Percentiles rank a stretch among this genome's conserved stretches.
Conservation (phyloP, 2,329 filamentous ascomycete genomes). For the Ophiostoma piceae region DNA sequence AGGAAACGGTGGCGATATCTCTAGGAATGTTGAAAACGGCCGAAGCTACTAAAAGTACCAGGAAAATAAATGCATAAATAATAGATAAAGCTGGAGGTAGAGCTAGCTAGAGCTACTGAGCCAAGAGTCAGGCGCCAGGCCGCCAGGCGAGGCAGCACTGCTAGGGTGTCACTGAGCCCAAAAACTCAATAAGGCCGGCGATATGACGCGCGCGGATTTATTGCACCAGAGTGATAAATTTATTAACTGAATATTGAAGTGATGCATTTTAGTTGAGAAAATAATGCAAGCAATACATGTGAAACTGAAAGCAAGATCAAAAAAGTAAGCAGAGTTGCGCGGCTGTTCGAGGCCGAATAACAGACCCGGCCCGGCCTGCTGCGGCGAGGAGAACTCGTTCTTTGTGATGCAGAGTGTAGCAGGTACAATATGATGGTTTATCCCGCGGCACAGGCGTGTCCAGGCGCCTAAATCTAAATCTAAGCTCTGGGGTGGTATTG, state of each 20-base stretch:
- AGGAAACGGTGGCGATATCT: not conserved
- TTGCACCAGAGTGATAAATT: not conserved
- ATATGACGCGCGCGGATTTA: constrained; percentile 2
- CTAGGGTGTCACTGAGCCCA: not conserved
- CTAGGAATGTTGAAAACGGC: too few relatives aligned
- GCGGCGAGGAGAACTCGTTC: not conserved
- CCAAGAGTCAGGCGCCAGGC: not conserved
- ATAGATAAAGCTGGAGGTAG: too few relatives aligned
- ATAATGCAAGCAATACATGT: too few relatives aligned
- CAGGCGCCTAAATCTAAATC: not conserved
- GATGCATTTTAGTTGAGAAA: too few relatives aligned
- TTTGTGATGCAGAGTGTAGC: not conserved
- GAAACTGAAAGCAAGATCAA: too few relatives aligned
- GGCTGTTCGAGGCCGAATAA: not conserved
- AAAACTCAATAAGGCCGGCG: not conserved
- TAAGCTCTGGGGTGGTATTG: not conserved
- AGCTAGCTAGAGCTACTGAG: not conserved
- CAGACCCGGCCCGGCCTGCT: not conserved
- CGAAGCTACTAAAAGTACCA: not conserved
- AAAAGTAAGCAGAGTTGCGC: not conserved
- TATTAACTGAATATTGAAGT: too few relatives aligned
- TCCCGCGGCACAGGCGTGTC: not conserved
- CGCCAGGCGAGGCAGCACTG: not conserved
- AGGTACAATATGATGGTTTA: not conserved
- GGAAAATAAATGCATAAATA: too few relatives aligned